Evolutionary conservation across 2,329 filamentous ascomycete genomes (phyloP), one percentile per base, ranked within the genome.

Genomic region (Annulohypoxylon truncatum): DNA sequence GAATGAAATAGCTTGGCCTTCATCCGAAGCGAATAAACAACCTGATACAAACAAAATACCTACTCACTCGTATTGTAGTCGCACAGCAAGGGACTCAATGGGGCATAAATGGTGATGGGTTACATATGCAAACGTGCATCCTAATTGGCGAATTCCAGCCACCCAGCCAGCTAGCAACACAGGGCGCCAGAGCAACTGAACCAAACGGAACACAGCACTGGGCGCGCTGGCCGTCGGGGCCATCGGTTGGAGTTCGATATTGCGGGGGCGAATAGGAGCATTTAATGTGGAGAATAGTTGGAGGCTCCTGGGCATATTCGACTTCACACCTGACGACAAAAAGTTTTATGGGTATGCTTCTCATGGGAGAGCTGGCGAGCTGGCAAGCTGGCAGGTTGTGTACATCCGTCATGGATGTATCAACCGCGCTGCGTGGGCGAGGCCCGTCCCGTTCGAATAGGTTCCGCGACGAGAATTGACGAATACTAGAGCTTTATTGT

Each of bases 401-500:
- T 46, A 24, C 22, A 26, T 46, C 2, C 44, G n/a, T n/a, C n/a
- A n/a, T n/a, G n/a, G n/a, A 46, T 40, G 50, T 64, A 62, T 66
- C 59, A 58, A 58, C 55, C 47, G 55, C 42, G 56, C 64, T 42
- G 61, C 50, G 55, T 58, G 40, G 44, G 52, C n/a, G 51, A 70
- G 68, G 55, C 47, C 71, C 69, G 68, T 71, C 56, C 73, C 73
- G 72, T 68, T 24, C 38, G 40, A 61, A 66, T 44, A 57, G 64
- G 59, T 68, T 65, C 64, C 68, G 60, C 60, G 58, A 57, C 38
- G 47, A 56, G 44, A 61, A 57, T 55, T 26, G 66, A 67, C 69
- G 68, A 72, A 75, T 74, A 52, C 70, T 38, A 71, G 61, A 57
- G 65, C 31, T 71, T 72, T 42, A 46, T 55, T 62, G 67, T 75